Conservation (phyloP, 768 basidiomycete species). For the Suillus clintonianus region DNA sequence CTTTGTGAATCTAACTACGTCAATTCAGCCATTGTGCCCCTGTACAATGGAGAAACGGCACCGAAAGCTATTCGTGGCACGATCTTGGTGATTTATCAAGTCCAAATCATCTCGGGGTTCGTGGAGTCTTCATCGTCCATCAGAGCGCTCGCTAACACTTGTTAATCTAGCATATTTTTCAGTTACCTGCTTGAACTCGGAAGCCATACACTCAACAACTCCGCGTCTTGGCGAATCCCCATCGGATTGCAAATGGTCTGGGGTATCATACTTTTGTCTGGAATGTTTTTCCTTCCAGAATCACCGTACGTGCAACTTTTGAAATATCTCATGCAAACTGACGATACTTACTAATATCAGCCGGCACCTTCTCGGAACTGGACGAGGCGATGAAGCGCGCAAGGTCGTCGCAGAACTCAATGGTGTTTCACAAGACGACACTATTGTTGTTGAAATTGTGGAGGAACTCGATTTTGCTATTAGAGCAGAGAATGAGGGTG, state of each 20-base stretch:
- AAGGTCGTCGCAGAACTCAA: constrained; percentile 68
- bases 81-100: constrained; percentile 72
- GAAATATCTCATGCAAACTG: not conserved
- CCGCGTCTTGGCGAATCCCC: constrained; percentile 74
- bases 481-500: constrained; percentile 74
- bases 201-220: constrained; percentile 52
- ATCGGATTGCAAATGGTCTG: constrained; percentile 75
- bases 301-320: constrained; percentile 55
- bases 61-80: constrained; percentile 76
- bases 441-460: constrained; percentile 57
- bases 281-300: constrained; percentile 77
- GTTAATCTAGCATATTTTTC: constrained; percentile 57
- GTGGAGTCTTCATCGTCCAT: constrained; percentile 9
- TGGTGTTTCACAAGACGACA: constrained; percentile 57
- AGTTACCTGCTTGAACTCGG: constrained; percentile 73
- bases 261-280: constrained; percentile 66
- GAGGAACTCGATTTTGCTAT: constrained; percentile 69
- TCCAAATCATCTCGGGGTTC: constrained; percentile 75
- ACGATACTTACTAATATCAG: constrained; percentile 30
- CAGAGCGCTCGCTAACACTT: not conserved
- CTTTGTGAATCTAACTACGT: not conserved
- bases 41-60: constrained; percentile 80
- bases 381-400: constrained; percentile 54
- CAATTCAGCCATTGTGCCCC: constrained; percentile 52
- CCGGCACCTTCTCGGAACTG: constrained; percentile 68